Evolutionary conservation across 83 land plant species (phyloP).

Genomic region (Picea abies): DNA sequence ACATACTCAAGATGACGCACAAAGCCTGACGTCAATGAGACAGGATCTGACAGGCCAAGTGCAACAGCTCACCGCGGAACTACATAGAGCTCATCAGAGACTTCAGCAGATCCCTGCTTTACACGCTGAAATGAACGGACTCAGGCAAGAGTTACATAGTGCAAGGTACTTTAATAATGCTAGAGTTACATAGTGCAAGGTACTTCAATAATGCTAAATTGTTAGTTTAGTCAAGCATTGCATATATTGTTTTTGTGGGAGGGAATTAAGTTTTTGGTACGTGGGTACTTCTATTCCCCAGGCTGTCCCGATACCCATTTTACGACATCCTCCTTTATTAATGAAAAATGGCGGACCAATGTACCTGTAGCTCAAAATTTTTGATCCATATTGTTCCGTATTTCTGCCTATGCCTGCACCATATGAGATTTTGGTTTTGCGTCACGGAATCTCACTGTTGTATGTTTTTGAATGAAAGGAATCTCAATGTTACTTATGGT

Average conservation of each 20-base stretch:
- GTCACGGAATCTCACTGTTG: no score
- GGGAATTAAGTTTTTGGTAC: no score
- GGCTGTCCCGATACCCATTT: no score
- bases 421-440: no score
- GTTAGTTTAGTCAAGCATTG: no score
- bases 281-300: no score
- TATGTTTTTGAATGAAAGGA: constrained; percentile 22
- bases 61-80: constrained; percentile 36
- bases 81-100: constrained; percentile 49
- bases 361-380: no score
- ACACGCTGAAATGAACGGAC: constrained; percentile 45
- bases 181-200: constrained; percentile 61
- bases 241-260: no score
- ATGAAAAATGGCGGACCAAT: no score
- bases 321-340: no score
- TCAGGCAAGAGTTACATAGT: constrained; percentile 52
- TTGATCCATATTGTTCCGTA: no score
- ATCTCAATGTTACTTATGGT: constrained; percentile 16
- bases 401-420: no score
- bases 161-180: constrained; percentile 36
- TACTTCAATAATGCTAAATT: neutral
- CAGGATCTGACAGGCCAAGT: constrained; percentile 54
- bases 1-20: constrained; percentile 56
- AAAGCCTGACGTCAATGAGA: constrained; percentile 29
- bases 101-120: constrained; percentile 44